Evolutionary conservation across 2,329 filamentous ascomycete genomes (phyloP), one percentile per base, ranked within the genome.

Genomic region (Lasiodiplodia theobromae): DNA sequence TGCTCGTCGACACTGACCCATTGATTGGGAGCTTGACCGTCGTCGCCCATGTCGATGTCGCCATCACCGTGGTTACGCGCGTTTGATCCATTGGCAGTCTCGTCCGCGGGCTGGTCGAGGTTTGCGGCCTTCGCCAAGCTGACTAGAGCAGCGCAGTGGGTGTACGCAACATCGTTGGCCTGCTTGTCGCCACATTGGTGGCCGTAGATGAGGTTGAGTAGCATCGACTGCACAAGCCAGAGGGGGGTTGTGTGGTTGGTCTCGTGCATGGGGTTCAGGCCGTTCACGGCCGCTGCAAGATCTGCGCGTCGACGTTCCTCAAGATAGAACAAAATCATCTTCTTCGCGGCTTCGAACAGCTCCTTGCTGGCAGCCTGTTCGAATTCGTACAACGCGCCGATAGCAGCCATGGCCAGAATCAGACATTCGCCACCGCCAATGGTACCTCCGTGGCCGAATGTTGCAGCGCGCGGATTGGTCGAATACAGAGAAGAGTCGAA

Each of bases 191-290:
- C 93, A 77, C 94, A 97, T 73, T 97, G 96, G 79, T 97, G 93
- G 16, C 95, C 95, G 77, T 97, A 98, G 18, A 97, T 92, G 47
- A 98, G 92, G 77, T 97, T 98, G 63, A 99, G 86, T 10, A 98
- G 84, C 95, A 98, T 98, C 0, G 95, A 93, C 80, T 98, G 96
- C 18, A 98, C 94, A 31, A 99, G 86, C 94, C 95, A 98, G 51
- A 97, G 86, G 0, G 95, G 95, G 2, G 94, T 89, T 67, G 88
- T 95, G 72, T 93, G 89, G 49, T 89, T 86, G 18, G 88, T 85
- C 62, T 93, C 91, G 52, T 79, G 78, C 7, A 76, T 74, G 54
- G 85, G 82, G 69, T 80, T 83, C 14, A 85, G 81, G 7, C 86
- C 86, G 65, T 84, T 87, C 28, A 88, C 80, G 5, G 86, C 85